Evolutionary conservation across 192 early-diverging fungal species (phyloP), one percentile per base, ranked within the genome.

Genomic region (Spinellus fusiger): DNA sequence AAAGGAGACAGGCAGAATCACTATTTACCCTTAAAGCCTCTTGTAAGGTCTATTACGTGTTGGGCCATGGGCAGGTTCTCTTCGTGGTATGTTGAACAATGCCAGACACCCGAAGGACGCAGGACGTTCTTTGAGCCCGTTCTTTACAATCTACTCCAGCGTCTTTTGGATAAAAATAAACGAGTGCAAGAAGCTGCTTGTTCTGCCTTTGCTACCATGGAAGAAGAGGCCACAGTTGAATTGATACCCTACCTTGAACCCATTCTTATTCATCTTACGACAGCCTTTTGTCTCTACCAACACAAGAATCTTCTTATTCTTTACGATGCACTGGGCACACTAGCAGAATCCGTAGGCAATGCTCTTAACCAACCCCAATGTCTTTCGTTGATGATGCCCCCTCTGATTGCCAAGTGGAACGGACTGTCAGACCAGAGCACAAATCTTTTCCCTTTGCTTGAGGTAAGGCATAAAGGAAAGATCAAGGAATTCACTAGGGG

Each of bases 111-210:
- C n/a, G 56, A 59, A 26, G 61, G 60, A 26, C 71, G 66, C 16
- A 56, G 40, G 44, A 76, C 74, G 40, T 94, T 93, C 72, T 93
- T 96, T 71, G 81, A 88, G 55, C 96, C 96, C 8, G 71, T 94
- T 50, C 77, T 98, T 32, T 80, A 83, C 18, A 87, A 85, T 18
- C 77, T 88, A 50, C 81, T 84, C 35, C 70, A 79, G 46, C 87
- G 85, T 55, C 82, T 94, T 56, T 82, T 93, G 62, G 93, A 98
- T 71, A 90, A 85, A 74, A 98, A 92, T 80, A 96, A 96, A 78
- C 83, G 93, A 22, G 96, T 99, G 7, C 98, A 99, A 73, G 92
- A 98, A 64, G 91, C 95, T 2, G 94, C 87, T 34, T 98, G 96
- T 81, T 88, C 89, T 64, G 94, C 96, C 1, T 88, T 99, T 65